Evolutionary conservation across 1,284 basidiomycete genomes (phyloP).

Genomic region (Dichomitus squalens): DNA sequence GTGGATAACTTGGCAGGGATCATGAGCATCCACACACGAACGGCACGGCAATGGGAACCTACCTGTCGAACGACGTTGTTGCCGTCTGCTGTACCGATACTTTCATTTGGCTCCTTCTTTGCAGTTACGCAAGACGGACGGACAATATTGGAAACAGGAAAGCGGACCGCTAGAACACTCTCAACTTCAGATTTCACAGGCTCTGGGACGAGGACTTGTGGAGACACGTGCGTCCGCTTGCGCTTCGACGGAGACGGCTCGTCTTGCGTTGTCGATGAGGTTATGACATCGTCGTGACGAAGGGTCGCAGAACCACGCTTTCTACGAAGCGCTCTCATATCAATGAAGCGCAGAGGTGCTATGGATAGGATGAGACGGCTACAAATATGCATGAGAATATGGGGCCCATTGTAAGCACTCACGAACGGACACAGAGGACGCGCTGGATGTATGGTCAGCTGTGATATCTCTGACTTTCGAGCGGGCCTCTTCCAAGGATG

Average conservation of each 20-base stretch:
- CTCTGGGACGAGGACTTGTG: neutral
- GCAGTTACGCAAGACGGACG: neutral
- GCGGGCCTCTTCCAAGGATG: too few species aligned
- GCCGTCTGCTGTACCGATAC: too few species aligned
- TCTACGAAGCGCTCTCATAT: neutral
- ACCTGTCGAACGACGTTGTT: too few species aligned
- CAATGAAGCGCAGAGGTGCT: neutral
- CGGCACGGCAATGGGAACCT: too few species aligned
- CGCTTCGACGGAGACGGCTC: neutral
- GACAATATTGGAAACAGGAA: neutral
- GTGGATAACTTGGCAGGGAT: too few species aligned
- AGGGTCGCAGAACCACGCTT: neutral
- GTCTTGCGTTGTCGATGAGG: neutral
- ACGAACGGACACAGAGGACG: too few species aligned
- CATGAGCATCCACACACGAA: too few species aligned
- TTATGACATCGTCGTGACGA: neutral
- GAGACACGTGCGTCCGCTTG: neutral
- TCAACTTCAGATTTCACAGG: neutral
- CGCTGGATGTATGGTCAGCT: too few species aligned
- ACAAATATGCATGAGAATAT: too few species aligned
- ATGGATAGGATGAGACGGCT: too few species aligned
- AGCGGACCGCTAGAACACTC: neutral
- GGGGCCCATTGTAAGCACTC: too few species aligned
- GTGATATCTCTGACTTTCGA: too few species aligned
- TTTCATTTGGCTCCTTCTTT: neutral